phyloP scores from a whole-genome alignment of 495 filamentous ascomycete genomes.

The Penicillium canariense region DNA sequence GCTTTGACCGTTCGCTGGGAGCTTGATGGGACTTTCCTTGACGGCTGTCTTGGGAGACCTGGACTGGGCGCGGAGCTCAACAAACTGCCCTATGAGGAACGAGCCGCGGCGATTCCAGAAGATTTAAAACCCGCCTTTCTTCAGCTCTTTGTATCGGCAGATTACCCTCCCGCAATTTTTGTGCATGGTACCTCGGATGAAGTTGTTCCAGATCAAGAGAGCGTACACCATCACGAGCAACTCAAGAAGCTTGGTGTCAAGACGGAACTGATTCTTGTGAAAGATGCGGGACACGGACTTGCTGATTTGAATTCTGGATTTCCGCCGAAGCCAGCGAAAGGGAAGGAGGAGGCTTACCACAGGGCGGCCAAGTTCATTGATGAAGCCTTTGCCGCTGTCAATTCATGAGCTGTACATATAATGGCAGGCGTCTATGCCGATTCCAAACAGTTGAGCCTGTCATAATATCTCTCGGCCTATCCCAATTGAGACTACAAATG shows the following conservation, averaged over 20 bases:
- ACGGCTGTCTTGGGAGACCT: conserved; percentile 15
- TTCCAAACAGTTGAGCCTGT: neutral
- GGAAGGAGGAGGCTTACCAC: neutral
- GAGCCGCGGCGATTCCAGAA: conserved; percentile 16
- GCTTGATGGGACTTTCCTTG: conserved; percentile 19
- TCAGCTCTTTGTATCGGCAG: conserved; percentile 28
- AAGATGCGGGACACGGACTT: conserved; percentile 16
- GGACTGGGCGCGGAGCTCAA: conserved; percentile 16
- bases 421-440: neutral
- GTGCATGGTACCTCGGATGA: conserved; percentile 33
- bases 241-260: conserved; percentile 11
- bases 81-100: conserved; percentile 8
- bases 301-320: conserved; percentile 9
- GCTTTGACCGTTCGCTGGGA: conserved; percentile 19
- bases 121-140: conserved; percentile 23
- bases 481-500: too few relatives aligned
- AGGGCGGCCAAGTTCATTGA: neutral
- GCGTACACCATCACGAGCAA: conserved; percentile 18
- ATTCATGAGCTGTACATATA: neutral
- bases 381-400: neutral
- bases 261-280: conserved; percentile 16
- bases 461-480: neutral
- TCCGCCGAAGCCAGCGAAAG: neutral
- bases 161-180: conserved; percentile 33
- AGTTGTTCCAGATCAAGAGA: conserved; percentile 27